Conservation (phyloP, 257 asterid genomes). For the Lithospermum erythrorhizon region DNA sequence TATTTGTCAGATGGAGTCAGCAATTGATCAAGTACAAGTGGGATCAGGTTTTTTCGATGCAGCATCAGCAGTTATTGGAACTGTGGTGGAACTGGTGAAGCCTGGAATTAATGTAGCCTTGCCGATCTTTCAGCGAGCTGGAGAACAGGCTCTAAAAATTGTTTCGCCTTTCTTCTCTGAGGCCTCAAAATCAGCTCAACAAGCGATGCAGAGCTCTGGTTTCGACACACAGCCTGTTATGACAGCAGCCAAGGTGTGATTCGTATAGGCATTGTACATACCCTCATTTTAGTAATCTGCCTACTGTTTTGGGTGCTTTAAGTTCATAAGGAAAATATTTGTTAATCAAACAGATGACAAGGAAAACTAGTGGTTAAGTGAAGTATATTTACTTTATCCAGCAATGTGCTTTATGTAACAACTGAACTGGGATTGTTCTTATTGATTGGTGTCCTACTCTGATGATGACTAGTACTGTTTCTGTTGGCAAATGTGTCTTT, state of each 20-base stretch:
- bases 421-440: background rate
- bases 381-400: no score
- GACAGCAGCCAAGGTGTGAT: slow-evolving; percentile 63
- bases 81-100: slow-evolving; percentile 49
- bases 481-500: background rate
- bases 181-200: slow-evolving; percentile 86
- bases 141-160: slow-evolving; percentile 56
- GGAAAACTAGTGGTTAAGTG: no score
- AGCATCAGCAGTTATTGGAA: slow-evolving; percentile 51
- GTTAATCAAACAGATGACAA: no score
- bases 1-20: slow-evolving; percentile 52
- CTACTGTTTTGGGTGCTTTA: background rate
- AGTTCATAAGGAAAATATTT: no score
- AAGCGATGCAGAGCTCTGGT: slow-evolving; percentile 76
- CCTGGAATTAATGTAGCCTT: slow-evolving; percentile 63
- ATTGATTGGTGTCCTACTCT: no score
- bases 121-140: slow-evolving; percentile 65
- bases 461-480: background rate
- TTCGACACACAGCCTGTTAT: slow-evolving; percentile 60
- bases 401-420: no score
- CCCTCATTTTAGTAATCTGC: no score
- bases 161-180: slow-evolving; percentile 81
- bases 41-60: slow-evolving; percentile 39
- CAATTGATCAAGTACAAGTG: slow-evolving; percentile 56
- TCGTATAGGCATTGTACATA: background rate